These are phyloP conservation scores for Ganoderma leucocontextum DNA, from an alignment of 1,284 basidiomycete species.

Conservation along the genomic window DNA sequence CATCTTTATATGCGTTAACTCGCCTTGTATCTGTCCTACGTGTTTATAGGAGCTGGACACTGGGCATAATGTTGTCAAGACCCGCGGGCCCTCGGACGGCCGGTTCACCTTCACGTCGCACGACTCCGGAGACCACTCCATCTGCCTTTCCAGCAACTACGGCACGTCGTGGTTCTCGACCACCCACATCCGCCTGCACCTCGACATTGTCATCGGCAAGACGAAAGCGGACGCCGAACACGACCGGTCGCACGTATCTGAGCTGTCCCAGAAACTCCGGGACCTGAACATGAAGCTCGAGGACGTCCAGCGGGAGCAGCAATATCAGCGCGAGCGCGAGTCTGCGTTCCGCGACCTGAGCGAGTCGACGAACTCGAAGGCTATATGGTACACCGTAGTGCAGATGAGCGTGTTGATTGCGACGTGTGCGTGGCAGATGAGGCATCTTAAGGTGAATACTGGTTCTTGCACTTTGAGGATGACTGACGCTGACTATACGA, in stretches of 20 bases:
- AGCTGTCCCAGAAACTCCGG: conserved; percentile 86
- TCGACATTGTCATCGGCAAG: conserved; percentile 92
- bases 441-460: conserved; percentile 81
- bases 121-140: conserved; percentile 95
- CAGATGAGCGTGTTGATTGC: conserved; percentile 88
- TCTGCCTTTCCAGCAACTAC: conserved; percentile 93
- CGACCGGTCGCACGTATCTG: conserved; percentile 88
- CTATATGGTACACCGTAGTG: conserved; percentile 91
- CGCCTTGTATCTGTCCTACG: conserved; percentile 25
- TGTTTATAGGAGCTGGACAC: conserved; percentile 78
- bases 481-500: conserved; percentile 3
- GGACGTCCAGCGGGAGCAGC: conserved; percentile 95
- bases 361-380: conserved; percentile 88
- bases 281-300: conserved; percentile 94
- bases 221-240: conserved; percentile 85
- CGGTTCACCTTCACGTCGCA: conserved; percentile 98
- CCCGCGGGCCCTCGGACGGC: conserved; percentile 88
- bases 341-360: conserved; percentile 90
- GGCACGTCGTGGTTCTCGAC: conserved; percentile 78
- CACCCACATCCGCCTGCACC: conserved; percentile 93
- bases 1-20: neutral
- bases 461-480: conserved; percentile 36
- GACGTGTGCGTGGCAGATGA: conserved; percentile 93
- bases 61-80: conserved; percentile 83
- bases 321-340: conserved; percentile 97